Base-by-base conservation (phyloP, 2,329 filamentous ascomycete species). In the Cercospora sp. region DNA sequence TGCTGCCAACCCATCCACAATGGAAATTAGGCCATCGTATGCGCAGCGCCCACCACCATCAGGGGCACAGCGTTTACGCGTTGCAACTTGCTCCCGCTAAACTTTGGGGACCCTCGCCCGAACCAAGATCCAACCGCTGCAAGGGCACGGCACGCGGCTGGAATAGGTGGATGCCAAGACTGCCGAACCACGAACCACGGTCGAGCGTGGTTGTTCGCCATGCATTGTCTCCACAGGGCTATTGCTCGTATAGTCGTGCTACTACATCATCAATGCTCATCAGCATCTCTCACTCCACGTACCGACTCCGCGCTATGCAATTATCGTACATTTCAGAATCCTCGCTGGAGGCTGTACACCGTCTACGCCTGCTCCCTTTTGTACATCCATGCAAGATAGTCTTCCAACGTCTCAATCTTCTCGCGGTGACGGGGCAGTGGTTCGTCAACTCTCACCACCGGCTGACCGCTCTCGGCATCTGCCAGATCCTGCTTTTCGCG, bases 401-500 rank as follows among this genome's bases (percentile, higher is more conserved):
- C 73, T 6, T 74, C 74, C 37, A 76, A 66, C 16, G 64, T 69
- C 28, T 71, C 71, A 26, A 75, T 69, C 51, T 68, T 62, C 63
- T 73, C 68, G 34, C 63, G 53, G 5, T 66, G 62, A 30, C 66
- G 45, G 12, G 66, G 55, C 53, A 70, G 45, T 34, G 65, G 66
- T 30, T 69, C 61, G 16, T 76, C 76, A 53, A 74, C 68, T 53
- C 82, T 69, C 45, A 78, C 72, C 66, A 77, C 74, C 30, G 83
- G 83, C 79, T 74, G 57, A 79, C 75, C 75, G n/a, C 65, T 59
- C 66, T 89, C 86, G 18, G 26, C 30, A 34, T 90, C 86, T 32
- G 84, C 74, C 74, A 82, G 73, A 65, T 88, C 85, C 76, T 89
- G 82, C 70, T 80, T 68, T 64, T 82, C 75, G 67, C 92, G 86